Evolutionary conservation across 2,329 filamentous ascomycete genomes (phyloP), one percentile per base, ranked within the genome.

Genomic region (Fusarium goolgardi): DNA sequence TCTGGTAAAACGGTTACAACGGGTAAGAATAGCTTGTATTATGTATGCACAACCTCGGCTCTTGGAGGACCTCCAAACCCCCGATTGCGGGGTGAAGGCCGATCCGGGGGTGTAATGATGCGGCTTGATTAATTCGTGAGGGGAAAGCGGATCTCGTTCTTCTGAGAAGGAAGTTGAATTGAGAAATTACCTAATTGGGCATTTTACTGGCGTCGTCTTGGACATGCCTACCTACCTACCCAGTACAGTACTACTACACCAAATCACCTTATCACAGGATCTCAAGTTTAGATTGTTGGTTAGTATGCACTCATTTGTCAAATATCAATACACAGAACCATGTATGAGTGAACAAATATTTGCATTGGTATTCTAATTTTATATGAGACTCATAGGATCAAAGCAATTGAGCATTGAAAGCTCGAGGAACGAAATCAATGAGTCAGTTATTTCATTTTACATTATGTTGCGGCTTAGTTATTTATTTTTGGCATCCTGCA

Each of bases 71-170:
- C 27, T 29, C 27, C 49, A 68, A 68, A 68, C 58, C 60, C 47
- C 59, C 67, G 54, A 63, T 69, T 71, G 68, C 68, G 68, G 68
- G 68, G 68, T 56, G 64, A 59, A 45, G 32, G 55, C 52, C 47
- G 65, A 69, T 71, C 61, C 58, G 61, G 68, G 61, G 60, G 52
- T 51, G 32, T 41, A 45, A 56, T 54, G 54, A 65, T 69, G 64
- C 54, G 50, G 54, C 39, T 47, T 55, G 23, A 40, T 47, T 55
- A 12, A 59, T 58, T 55, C 46, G 66, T 70, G 67, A 70, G 67
- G 67, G 67, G 63, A 62, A 68, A 61, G 67, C 66, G 65, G 65
- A 69, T 57, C 55, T 66, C 32, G 16, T 18, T 16, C 32, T 55
- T 55, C 43, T 50, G 44, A 43, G 25, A 63, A 65, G 61, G 60